Evolutionary conservation across 805 yeast genomes (phyloP).

Genomic region (Ogataea dorogensis): DNA sequence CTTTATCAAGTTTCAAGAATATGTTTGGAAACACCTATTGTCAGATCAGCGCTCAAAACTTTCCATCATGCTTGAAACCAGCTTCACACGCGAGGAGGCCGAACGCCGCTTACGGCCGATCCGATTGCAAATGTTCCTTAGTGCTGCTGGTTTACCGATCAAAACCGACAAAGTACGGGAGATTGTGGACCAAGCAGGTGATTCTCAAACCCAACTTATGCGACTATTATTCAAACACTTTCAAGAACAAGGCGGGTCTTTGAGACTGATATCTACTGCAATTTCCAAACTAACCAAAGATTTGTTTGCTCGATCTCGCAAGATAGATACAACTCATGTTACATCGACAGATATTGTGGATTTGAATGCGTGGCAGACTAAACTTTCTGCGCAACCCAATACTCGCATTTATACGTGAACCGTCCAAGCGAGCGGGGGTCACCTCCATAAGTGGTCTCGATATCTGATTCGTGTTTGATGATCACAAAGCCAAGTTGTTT

Average conservation of each 20-base stretch:
- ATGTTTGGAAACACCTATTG: constrained; percentile 37
- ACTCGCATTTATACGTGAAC: constrained; percentile 62
- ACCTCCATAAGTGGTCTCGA: constrained; percentile 52
- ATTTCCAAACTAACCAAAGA: constrained; percentile 23
- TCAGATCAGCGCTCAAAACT: constrained; percentile 40
- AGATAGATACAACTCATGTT: background rate
- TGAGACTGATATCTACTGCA: constrained; percentile 24
- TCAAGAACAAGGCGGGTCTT: constrained; percentile 37
- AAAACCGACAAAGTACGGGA: constrained; percentile 37
- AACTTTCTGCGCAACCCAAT: constrained; percentile 57
- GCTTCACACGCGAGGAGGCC: constrained; percentile 37
- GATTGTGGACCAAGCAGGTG: constrained; percentile 39
- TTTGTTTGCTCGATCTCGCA: constrained; percentile 10
- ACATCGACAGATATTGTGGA: constrained; percentile 12
- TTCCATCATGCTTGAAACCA: constrained; percentile 42
- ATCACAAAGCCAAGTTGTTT: constrained; percentile 51
- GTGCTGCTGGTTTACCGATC: constrained; percentile 48
- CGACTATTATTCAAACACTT: constrained; percentile 45
- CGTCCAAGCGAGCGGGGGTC: constrained; percentile 51
- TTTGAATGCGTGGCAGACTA: constrained; percentile 23
- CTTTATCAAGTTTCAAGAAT: constrained; percentile 34
- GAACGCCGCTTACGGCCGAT: constrained; percentile 35
- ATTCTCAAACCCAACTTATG: constrained; percentile 37
- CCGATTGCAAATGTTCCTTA: constrained; percentile 44
- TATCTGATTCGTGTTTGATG: constrained; percentile 40